Evolutionary conservation across 2,329 filamentous ascomycete genomes (phyloP), one percentile per base, ranked within the genome.

Genomic region (Orbilia brochopaga): DNA sequence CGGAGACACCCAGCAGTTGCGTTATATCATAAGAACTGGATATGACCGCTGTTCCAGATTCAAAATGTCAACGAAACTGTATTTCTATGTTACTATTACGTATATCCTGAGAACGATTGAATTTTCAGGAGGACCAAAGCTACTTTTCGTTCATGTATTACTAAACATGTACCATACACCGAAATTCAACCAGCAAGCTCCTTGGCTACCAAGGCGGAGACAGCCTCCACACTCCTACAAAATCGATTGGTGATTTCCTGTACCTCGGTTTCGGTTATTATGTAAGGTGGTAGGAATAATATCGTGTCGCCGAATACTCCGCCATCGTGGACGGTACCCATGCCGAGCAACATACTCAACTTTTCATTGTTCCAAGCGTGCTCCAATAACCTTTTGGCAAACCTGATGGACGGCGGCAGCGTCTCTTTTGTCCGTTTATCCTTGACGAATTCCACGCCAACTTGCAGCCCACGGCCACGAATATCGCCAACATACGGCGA

Each of bases 401-500:
- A 70, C 42, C 66, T 64, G 7, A 19, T 52, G 23, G 24, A 35
- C 8, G 59, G 37, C 2, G 59, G 59, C 1, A 85, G 85, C 0
- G 84, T 81, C 66, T 79, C 77, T 74, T 85, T 85, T 10, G 80
- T 83, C 21, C 69, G 60, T 75, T 83, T 85, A 76, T 85, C 80
- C 54, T 79, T 78, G 17, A 86, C 83, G 73, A 86, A 84, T 66
- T 85, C 85, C 30, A 86, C 78, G 0, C 82, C 84, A 81, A 83
- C 83, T 76, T 87, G 86, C 6, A 87, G 77, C 0, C 87, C 87
- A 15, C 81, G 80, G 0, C 87, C 87, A 15, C 87, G 82, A 19
- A 89, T 84, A 53, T 88, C 80, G 2, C 86, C 86, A 0, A 89
- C 86, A 73, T 84, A 79, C 0, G 80, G 79, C 65, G 84, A 81